Evolutionary conservation across 1,284 basidiomycete species (phyloP).

Genomic region (Leccinum subatratum): DNA sequence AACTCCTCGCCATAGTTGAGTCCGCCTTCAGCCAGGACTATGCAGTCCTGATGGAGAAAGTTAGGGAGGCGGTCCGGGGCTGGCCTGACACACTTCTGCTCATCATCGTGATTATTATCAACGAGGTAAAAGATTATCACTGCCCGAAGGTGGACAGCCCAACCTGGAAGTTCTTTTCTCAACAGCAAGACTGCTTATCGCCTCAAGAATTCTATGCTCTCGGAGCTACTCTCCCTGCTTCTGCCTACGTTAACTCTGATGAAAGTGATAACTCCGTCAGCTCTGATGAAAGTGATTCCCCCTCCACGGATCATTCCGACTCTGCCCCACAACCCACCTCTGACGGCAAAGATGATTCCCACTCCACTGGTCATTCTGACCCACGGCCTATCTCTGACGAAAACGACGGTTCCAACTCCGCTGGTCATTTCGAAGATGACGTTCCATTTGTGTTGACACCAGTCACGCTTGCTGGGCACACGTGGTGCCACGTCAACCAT

Average conservation of each 20-base stretch:
- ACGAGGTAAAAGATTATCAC: background rate
- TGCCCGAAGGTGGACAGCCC: background rate
- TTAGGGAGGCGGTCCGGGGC: background rate
- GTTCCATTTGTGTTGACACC: background rate
- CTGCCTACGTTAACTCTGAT: too few relatives aligned
- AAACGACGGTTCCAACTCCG: too few relatives aligned
- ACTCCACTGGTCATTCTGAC: too few relatives aligned
- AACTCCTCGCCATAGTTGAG: background rate
- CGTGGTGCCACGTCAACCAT: background rate
- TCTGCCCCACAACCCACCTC: too few relatives aligned
- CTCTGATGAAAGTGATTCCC: too few relatives aligned
- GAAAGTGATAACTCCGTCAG: too few relatives aligned
- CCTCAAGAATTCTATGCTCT: background rate
- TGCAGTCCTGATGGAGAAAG: background rate
- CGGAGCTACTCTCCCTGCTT: too few relatives aligned
- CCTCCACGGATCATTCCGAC: too few relatives aligned
- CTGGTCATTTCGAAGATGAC: background rate
- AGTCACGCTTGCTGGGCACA: background rate
- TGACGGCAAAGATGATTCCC: too few relatives aligned
- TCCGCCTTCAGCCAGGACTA: background rate
- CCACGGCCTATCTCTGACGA: too few relatives aligned
- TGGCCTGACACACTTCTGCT: background rate
- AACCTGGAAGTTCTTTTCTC: background rate
- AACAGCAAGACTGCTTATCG: background rate
- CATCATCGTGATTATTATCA: background rate